Percentiles rank a stretch among this genome's conserved stretches.
phyloP scores from a whole-genome alignment of 441 rosid species.

The Breynia disticha region DNA sequence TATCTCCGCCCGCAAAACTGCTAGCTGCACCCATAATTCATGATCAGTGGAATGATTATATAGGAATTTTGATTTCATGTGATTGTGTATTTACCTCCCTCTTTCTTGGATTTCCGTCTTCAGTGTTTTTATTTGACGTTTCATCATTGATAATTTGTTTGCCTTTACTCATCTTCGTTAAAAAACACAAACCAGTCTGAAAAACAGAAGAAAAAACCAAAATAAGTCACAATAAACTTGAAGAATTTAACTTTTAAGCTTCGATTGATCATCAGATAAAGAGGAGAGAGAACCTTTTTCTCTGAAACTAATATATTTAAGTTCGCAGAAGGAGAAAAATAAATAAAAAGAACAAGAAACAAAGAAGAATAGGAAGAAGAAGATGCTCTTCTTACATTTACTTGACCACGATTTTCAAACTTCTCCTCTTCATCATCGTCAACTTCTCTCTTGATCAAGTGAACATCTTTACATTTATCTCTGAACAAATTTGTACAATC shows the following conservation, averaged over 20 bases:
- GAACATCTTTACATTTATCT: no score
- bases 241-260: no score
- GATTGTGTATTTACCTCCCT: slow-evolving; percentile 33
- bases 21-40: slow-evolving; percentile 26
- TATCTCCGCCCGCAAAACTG: slow-evolving; percentile 43
- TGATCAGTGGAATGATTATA: no score
- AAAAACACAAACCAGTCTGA: slow-evolving; percentile 65
- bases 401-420: neutral
- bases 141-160: slow-evolving; percentile 55
- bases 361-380: neutral
- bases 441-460: slow-evolving; percentile 4
- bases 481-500: no score
- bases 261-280: no score
- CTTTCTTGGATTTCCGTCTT: slow-evolving; percentile 29
- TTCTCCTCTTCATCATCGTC: neutral
- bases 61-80: no score
- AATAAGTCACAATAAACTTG: no score
- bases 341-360: no score
- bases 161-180: slow-evolving; percentile 39
- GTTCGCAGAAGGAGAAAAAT: no score
- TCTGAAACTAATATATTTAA: no score
- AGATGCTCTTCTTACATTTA: slow-evolving; percentile 11
- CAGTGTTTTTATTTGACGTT: slow-evolving; percentile 29
- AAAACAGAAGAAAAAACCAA: neutral
- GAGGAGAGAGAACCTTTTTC: no score